phyloP scores from a whole-genome alignment of 306 rosid species.

The Canavalia gladiata region DNA sequence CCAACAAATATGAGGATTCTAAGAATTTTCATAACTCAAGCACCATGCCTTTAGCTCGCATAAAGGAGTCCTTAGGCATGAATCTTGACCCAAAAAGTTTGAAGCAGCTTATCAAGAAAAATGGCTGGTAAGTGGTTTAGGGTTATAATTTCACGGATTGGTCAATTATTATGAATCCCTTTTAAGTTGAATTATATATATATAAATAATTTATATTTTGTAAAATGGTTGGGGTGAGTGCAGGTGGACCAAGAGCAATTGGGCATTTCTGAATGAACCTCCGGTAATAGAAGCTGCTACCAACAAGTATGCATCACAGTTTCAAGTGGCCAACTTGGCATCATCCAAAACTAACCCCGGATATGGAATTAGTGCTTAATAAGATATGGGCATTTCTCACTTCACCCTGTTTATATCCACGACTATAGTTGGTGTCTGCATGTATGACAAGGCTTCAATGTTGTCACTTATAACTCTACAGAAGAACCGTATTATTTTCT shows the following conservation, averaged over 20 bases:
- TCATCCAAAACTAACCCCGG: slow-evolving; percentile 37
- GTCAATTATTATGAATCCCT: neutral
- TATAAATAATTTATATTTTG: neutral
- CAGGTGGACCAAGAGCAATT: slow-evolving; percentile 91
- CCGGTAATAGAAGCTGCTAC: slow-evolving; percentile 64
- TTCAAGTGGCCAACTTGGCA: slow-evolving; percentile 60
- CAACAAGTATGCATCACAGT: slow-evolving; percentile 67
- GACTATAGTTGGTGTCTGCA: neutral
- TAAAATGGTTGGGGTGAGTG: neutral
- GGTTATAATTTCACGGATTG: neutral
- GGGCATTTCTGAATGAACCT: slow-evolving; percentile 93
- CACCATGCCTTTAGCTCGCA: slow-evolving; percentile 42
- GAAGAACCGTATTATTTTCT: neutral
- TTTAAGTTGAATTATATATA: neutral
- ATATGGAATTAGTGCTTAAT: slow-evolving; percentile 51
- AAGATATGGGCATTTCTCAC: neutral
- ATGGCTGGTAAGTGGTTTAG: slow-evolving; percentile 59
- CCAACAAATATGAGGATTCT: neutral
- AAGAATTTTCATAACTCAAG: slow-evolving; percentile 51
- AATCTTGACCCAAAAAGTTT: slow-evolving; percentile 47
- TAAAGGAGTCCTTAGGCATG: slow-evolving; percentile 36
- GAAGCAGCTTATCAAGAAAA: slow-evolving; percentile 59
- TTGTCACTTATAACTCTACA: neutral
- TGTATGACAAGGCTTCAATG: neutral
- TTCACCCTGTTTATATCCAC: neutral